Evolutionary conservation across 441 rosid genomes (phyloP).

Genomic region (Croton setiger): DNA sequence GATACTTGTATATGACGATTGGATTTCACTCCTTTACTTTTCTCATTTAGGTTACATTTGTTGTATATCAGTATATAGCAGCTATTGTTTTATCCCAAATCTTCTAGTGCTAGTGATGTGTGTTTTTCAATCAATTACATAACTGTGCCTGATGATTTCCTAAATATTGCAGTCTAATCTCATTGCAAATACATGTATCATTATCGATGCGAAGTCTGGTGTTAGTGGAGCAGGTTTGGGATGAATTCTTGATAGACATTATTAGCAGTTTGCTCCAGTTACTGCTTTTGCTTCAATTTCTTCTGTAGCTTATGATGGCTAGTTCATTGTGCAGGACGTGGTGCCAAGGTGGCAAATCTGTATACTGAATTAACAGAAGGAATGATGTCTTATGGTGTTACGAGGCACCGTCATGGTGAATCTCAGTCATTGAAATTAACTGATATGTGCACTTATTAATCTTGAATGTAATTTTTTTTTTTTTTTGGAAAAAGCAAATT

Average conservation of each 20-base stretch:
- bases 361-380: conserved; percentile 91
- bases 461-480: background rate
- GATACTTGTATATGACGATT: background rate
- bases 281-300: conserved; percentile 20
- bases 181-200: conserved; percentile 56
- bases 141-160: conserved; percentile 13
- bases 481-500: background rate
- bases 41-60: background rate
- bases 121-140: background rate
- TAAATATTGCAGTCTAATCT: conserved; percentile 63
- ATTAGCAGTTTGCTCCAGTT: background rate
- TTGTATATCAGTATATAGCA: background rate
- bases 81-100: background rate
- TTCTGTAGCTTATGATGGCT: conserved; percentile 22
- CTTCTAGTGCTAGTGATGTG: conserved; percentile 2
- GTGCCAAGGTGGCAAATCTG: conserved; percentile 85
- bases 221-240: conserved; percentile 93
- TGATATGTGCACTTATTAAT: background rate
- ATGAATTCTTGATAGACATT: conserved; percentile 5
- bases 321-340: conserved; percentile 63
- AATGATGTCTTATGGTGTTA: conserved; percentile 86
- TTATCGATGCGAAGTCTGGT: conserved; percentile 91
- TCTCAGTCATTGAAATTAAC: conserved; percentile 16
- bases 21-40: background rate
- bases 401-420: conserved; percentile 93